Evolutionary conservation across 345 rosid genomes (phyloP).

Genomic region (Melaleuca alternifolia): DNA sequence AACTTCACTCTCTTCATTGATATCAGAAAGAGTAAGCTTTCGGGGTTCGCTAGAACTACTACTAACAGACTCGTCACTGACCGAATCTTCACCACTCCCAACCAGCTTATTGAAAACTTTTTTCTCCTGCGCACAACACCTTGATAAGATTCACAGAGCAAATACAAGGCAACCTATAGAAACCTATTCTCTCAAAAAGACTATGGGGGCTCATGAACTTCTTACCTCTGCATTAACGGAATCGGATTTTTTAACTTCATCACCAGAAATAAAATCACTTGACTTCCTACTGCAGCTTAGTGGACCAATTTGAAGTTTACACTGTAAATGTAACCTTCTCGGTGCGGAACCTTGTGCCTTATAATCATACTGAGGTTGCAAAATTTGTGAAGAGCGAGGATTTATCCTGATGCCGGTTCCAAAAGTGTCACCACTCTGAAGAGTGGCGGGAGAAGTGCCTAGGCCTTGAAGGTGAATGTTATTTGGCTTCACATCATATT

Average conservation of each 20-base stretch:
- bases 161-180: not conserved
- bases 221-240: not conserved
- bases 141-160: not conserved
- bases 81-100: not conserved
- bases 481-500: slow-evolving; percentile 6
- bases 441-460: not conserved
- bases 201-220: not conserved
- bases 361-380: not conserved
- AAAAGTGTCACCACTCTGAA: slow-evolving; percentile 1
- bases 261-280: not conserved
- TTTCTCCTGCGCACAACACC: not conserved
- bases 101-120: not conserved
- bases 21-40: not conserved
- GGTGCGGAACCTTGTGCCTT: slow-evolving; percentile 38
- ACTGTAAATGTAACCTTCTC: slow-evolving; percentile 48
- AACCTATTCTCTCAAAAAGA: not conserved
- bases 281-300: not conserved
- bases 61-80: not conserved
- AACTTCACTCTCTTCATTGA: not conserved
- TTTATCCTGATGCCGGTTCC: slow-evolving; percentile 36
- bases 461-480: not conserved
- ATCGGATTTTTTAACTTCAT: slow-evolving; percentile 13
- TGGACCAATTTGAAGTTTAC: slow-evolving; percentile 8
- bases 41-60: not conserved
- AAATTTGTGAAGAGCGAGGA: slow-evolving; percentile 20